Conservation (phyloP, 2,329 filamentous ascomycete species). For the Stachybotrys chartarum region DNA sequence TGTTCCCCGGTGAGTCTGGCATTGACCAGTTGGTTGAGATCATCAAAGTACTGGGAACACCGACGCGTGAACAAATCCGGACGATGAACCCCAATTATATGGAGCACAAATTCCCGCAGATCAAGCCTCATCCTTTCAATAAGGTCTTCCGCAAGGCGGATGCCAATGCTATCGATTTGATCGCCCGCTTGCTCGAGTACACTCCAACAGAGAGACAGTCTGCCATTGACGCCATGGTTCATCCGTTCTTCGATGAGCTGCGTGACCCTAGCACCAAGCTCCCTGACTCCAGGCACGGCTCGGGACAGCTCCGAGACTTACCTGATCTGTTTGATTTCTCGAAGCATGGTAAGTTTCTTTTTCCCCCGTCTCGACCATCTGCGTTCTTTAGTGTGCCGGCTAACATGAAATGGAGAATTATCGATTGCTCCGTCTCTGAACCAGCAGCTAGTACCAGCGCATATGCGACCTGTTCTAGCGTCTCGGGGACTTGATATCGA, state of each 20-base stretch:
- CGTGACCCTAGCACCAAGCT: conserved; percentile 85
- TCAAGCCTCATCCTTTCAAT: conserved; percentile 98
- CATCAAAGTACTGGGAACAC: conserved; percentile 96
- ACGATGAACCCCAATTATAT: conserved; percentile 99
- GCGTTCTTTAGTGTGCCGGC: conserved; percentile 1
- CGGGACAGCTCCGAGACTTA: conserved; percentile 71
- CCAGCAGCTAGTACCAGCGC: conserved; percentile 75
- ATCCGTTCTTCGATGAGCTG: conserved; percentile 97
- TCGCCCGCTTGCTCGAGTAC: conserved; percentile 90
- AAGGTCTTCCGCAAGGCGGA: conserved; percentile 99
- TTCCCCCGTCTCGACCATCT: background rate
- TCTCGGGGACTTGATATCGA: conserved; percentile 84
- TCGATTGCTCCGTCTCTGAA: conserved; percentile 92
- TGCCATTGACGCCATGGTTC: conserved; percentile 93
- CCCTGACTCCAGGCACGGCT: conserved; percentile 88
- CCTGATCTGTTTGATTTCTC: conserved; percentile 90
- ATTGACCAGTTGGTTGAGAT: conserved; percentile 99
- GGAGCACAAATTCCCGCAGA: conserved; percentile 99
- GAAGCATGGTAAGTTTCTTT: conserved; percentile 66
- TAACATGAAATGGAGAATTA: conserved; percentile 56
- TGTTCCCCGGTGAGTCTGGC: conserved; percentile 96
- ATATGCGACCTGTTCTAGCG: conserved; percentile 68
- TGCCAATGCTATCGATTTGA: conserved; percentile 85
- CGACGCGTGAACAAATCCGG: conserved; percentile 93
- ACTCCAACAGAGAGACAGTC: conserved; percentile 92